A percentile compares a stretch with the other conserved stretches of the same genome.
phyloP scores from a whole-genome alignment of 225 moss, liverwort and hornwort species.

The Asterella californica region DNA sequence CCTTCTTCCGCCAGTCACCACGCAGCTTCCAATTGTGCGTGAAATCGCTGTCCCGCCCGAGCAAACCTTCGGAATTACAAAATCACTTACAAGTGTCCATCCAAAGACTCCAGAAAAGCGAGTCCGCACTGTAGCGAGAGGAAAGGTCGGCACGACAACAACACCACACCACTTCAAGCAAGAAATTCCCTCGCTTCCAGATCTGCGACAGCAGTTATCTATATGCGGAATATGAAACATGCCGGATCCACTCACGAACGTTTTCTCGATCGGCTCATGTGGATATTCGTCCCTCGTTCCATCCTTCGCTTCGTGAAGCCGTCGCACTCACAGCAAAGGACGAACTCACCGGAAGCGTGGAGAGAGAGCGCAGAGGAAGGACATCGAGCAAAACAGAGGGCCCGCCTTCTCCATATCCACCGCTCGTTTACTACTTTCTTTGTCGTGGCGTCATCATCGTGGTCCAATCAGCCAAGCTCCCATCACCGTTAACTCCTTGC shows the following conservation, averaged over 20 bases:
- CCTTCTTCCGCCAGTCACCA: neutral
- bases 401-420: neutral
- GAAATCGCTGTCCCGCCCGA: neutral
- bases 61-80: neutral
- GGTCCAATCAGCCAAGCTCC: neutral
- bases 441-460: neutral
- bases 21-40: neutral
- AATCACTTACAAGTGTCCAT: neutral
- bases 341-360: neutral
- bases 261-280: neutral
- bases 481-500: constrained; percentile 6
- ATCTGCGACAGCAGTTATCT: constrained; percentile 5
- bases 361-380: neutral
- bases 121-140: constrained; percentile 5
- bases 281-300: neutral
- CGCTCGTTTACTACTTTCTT: neutral
- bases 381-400: neutral
- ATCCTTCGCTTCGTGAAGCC: neutral
- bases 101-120: neutral
- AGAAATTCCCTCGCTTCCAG: constrained; percentile 2
- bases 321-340: neutral
- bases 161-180: neutral
- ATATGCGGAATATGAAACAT: neutral
- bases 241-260: neutral
- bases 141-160: neutral